Evolutionary conservation across 345 rosid genomes (phyloP), one percentile per base, ranked within the genome.

Genomic region (Rhodomyrtus tomentosa): DNA sequence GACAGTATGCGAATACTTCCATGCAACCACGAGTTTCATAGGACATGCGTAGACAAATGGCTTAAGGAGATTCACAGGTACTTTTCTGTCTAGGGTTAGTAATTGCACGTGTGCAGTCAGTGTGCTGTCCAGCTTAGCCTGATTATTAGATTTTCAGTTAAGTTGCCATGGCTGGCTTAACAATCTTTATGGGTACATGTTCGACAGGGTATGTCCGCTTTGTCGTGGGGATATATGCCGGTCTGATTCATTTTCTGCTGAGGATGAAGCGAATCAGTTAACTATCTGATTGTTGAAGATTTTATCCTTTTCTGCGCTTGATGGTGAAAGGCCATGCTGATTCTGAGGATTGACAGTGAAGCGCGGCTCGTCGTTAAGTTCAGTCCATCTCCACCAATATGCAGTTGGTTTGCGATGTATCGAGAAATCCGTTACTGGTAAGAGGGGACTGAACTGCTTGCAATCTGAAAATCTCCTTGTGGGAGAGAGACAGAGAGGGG

Each of bases 1-100:
- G 98, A 97, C 90, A 89, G 88, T 87, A 88, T 95, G 91, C 91
- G 99, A 73, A 84, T 94, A 86, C 86, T 97, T 88, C 99, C 99
- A 10, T 97, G 99, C 89, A 91, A 93, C 89, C 98, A 97, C 85
- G 98, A 95, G 68, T 97, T 95, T 84, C 99, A 97, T 74, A 92
- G 87, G 84, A 86, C 92, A 29, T 97, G 98, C 85, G 88, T 97
- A 84, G 99, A 97, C 89, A 97, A 93, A 89, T 97, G 99, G 99
- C 96, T 97, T 55, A 97, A 93, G 87, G 98, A 97, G 94, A 92
- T 97, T 85, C 99, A 97, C 91, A 97, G 99, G 99, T 97, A 93
- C 42, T 36, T 55, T 59, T 55, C 58, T 52, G 53, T 45, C 83
- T 24, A 29, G 13, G 6, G 45, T 48, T 55, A 18, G 45, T 68